A percentile compares a stretch with the other conserved stretches of the same genome.
phyloP scores from a whole-genome alignment of 2,329 filamentous ascomycete species.

The Fusarium heterosporum region DNA sequence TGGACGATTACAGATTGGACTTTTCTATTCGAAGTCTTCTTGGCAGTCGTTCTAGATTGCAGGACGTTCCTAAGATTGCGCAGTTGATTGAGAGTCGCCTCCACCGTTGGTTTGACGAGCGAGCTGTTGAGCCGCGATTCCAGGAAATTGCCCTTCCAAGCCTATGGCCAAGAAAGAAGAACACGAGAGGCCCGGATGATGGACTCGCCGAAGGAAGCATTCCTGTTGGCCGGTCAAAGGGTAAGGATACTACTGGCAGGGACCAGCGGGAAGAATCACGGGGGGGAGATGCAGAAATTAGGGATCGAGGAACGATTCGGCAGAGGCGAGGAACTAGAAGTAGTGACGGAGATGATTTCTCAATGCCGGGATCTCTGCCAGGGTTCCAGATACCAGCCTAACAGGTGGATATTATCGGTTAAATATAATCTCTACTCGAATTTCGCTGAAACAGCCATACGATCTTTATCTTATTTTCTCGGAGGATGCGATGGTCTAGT shows the following conservation, averaged over 20 bases:
- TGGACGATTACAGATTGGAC: constrained; percentile 87
- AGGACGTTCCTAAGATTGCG: constrained; percentile 90
- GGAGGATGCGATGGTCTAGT: background rate
- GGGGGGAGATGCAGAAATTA: constrained; percentile 58
- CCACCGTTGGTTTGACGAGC: constrained; percentile 89
- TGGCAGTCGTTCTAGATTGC: constrained; percentile 80
- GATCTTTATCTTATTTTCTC: background rate
- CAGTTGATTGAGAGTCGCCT: constrained; percentile 83
- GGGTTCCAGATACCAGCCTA: constrained; percentile 51
- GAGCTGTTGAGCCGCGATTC: constrained; percentile 86
- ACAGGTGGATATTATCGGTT: constrained; percentile 19
- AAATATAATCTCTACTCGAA: constrained; percentile 18
- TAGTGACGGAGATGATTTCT: constrained; percentile 53
- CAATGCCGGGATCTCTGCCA: constrained; percentile 62
- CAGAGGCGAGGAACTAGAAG: constrained; percentile 54
- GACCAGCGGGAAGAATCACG: constrained; percentile 65
- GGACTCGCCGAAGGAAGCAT: constrained; percentile 59
- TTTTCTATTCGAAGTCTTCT: constrained; percentile 84
- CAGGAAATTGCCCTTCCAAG: constrained; percentile 87
- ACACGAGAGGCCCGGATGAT: constrained; percentile 79
- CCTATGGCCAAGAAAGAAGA: constrained; percentile 86
- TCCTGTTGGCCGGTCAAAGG: constrained; percentile 64
- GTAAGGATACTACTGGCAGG: constrained; percentile 63
- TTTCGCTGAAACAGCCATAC: background rate
- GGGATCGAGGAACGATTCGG: constrained; percentile 54